Conservation (phyloP, 2,329 filamentous ascomycete species). For the Chaetothyriales sp. region DNA sequence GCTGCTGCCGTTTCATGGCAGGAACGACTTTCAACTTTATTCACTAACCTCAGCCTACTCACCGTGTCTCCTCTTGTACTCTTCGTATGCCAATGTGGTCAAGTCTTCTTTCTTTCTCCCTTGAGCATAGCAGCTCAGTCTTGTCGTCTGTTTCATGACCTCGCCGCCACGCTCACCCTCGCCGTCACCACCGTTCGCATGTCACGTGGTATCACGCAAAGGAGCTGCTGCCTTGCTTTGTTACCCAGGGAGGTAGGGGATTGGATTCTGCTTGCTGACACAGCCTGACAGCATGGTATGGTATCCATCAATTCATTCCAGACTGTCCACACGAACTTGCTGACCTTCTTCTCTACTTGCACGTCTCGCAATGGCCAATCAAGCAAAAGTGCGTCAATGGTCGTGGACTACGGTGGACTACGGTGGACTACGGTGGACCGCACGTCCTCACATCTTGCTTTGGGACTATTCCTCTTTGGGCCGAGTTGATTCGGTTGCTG, state of each 20-base stretch:
- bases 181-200: background rate
- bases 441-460: background rate
- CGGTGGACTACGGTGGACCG: no score
- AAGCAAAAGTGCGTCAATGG: background rate
- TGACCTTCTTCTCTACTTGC: no score
- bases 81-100: background rate
- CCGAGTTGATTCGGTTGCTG: background rate
- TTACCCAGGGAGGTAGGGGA: no score
- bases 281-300: no score
- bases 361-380: no score
- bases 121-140: no score
- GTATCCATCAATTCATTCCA: no score
- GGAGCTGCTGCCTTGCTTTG: no score
- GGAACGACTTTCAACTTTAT: background rate
- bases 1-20: background rate
- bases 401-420: no score
- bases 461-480: background rate
- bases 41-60: background rate
- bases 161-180: background rate
- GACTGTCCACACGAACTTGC: no score
- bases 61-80: background rate
- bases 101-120: background rate
- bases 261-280: no score
- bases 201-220: no score
- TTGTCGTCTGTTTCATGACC: background rate